phyloP scores from a whole-genome alignment of 1,284 basidiomycete genomes.

The Ceratobasidium papillatum region DNA sequence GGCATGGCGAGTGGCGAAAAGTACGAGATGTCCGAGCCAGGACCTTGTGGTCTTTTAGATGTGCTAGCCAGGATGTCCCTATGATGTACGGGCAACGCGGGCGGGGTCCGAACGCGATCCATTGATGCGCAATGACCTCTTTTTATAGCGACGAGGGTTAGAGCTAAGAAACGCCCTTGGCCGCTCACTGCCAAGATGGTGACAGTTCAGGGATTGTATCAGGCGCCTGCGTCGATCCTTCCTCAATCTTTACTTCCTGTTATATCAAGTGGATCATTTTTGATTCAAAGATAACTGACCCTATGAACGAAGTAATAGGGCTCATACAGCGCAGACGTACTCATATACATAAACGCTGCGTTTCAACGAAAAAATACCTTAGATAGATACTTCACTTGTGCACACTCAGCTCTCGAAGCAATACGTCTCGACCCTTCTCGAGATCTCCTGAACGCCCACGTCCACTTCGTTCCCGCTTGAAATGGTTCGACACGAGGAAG shows the following conservation, averaged over 20 bases:
- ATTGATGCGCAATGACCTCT: background rate
- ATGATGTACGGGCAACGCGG: background rate
- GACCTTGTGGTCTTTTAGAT: background rate
- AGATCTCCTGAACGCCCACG: slow-evolving; percentile 23
- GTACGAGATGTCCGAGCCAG: background rate
- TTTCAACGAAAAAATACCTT: background rate
- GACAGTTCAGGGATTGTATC: slow-evolving; percentile 1
- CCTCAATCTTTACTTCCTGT: background rate
- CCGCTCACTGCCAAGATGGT: background rate
- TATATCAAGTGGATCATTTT: slow-evolving; percentile 5
- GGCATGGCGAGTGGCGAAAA: background rate
- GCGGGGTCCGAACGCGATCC: background rate
- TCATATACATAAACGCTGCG: background rate
- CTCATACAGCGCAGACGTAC: background rate
- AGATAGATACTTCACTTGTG: slow-evolving; percentile 2
- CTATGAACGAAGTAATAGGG: background rate
- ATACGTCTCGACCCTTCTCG: slow-evolving; percentile 29
- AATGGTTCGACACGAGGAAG: slow-evolving; percentile 79
- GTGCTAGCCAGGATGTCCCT: background rate
- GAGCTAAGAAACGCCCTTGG: background rate
- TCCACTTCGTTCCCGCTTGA: slow-evolving; percentile 67
- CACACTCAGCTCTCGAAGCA: slow-evolving; percentile 31
- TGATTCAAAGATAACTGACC: background rate
- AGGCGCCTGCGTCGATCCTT: slow-evolving; percentile 13
- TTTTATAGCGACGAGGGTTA: background rate